Base-by-base conservation (phyloP, 1,139 yeast genomes). In the Meyerozyma carpophila region DNA sequence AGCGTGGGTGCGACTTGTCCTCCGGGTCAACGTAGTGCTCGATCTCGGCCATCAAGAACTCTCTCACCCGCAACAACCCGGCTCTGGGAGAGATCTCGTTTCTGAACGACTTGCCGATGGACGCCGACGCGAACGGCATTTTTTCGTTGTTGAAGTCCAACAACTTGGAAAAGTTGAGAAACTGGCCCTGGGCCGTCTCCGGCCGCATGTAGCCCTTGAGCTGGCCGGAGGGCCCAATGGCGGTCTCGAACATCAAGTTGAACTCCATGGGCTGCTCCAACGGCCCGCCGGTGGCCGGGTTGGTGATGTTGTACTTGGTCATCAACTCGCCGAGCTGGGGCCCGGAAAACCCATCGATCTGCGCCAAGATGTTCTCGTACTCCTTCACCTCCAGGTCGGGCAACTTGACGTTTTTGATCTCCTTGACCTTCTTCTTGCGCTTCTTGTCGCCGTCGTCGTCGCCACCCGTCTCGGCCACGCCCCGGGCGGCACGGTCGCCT, bases 171-270 rank as follows among this genome's bases (percentile, higher is more conserved):
- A 94, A 94, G 77, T 94, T 94, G 62, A 94, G 77, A 68, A 94
- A 94, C 71, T 94, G 98, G 59, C 99, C 98, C 75, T 94, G 99
- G 26, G 99, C 99, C 50, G 99, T 94, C 73, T 94, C 99, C 47
- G 99, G 99, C 70, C 99, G 84, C 62, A 94, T 73, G 70, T 79
- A 94, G 55, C 98, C 98, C 75, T 87, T 90, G 67, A 91, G 73
- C 63, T 84, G 90, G 60, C 98, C 98, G 46, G 97, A 87, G 49
- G 99, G 98, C 44, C 99, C 99, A 65, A 94, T 94, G 47, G 96
- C 96, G 46, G 99, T 94, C 68, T 91, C 98, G 63, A 94, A 94
- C 98, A 94, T 94, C 68, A 94, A 82, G 73, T 94, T 94, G 81
- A 94, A 94, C 63, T 90, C 97, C 53, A 77, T 81, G 54, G 99